Percentiles rank a stretch among this genome's conserved stretches.
Evolutionary conservation across 305 asterid species (phyloP).

Genomic region (Andrographis paniculata): DNA sequence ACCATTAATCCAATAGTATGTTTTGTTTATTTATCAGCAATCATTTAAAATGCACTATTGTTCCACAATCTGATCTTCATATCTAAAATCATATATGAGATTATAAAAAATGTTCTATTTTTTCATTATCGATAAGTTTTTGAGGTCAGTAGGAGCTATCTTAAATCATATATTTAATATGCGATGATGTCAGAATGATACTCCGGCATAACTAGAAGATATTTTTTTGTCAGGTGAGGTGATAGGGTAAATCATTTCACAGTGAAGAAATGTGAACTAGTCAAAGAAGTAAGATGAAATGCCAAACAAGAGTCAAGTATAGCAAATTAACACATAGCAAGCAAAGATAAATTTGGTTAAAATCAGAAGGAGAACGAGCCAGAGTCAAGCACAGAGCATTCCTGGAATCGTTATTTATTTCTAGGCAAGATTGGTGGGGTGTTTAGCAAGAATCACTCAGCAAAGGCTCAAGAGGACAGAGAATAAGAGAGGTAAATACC

Average conservation of each 20-base stretch:
- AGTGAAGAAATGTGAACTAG: neutral
- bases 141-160: neutral
- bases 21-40: too few species aligned
- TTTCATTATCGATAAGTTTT: neutral
- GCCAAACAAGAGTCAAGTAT: neutral
- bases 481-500: slow-evolving; percentile 37
- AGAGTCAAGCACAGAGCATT: too few species aligned
- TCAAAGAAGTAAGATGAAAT: neutral
- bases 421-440: too few species aligned
- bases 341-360: too few species aligned
- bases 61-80: too few species aligned
- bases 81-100: neutral
- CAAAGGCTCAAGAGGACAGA: slow-evolving; percentile 6
- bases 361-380: too few species aligned
- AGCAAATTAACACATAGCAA: too few species aligned
- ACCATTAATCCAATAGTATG: too few species aligned
- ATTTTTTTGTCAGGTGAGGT: neutral
- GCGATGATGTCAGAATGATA: neutral
- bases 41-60: too few species aligned
- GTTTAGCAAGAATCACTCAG: too few species aligned
- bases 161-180: neutral
- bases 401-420: too few species aligned
- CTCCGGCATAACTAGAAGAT: neutral
- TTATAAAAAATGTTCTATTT: neutral
- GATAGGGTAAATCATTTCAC: too few species aligned